Conservation (phyloP, 305 asterid species). For the Andrographis paniculata region DNA sequence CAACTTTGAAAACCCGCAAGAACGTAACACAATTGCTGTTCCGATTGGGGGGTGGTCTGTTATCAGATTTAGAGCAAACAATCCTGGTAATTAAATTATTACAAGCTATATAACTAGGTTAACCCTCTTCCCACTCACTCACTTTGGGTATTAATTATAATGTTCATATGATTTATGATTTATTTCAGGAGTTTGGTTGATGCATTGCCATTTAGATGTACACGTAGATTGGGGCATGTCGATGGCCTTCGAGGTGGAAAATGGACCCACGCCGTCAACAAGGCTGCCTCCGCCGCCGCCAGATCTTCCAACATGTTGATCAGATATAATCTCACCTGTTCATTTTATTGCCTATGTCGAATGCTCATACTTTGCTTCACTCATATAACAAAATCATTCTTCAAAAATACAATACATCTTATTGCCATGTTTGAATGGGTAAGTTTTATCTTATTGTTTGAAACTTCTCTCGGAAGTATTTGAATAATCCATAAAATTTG, state of each 20-base stretch:
- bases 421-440: too few species aligned
- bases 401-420: too few species aligned
- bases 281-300: slow-evolving; percentile 64
- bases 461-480: too few species aligned
- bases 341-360: neutral
- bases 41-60: slow-evolving; percentile 80
- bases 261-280: slow-evolving; percentile 43
- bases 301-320: slow-evolving; percentile 46
- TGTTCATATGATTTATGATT: neutral
- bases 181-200: slow-evolving; percentile 43
- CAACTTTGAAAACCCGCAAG: slow-evolving; percentile 47
- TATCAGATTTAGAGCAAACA: slow-evolving; percentile 48
- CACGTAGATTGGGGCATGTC: slow-evolving; percentile 57
- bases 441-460: too few species aligned
- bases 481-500: too few species aligned
- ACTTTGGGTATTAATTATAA: neutral
- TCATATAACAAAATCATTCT: too few species aligned
- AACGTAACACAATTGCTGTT: slow-evolving; percentile 53
- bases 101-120: too few species aligned
- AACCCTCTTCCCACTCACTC: neutral
- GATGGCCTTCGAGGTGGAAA: slow-evolving; percentile 42
- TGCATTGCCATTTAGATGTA: slow-evolving; percentile 64
- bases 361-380: neutral
- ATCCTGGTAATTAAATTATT: slow-evolving; percentile 51
- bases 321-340: neutral